These are phyloP conservation scores for Naumovozyma castellii DNA, from an alignment of 805 yeast genomes.

Conservation along the genomic window DNA sequence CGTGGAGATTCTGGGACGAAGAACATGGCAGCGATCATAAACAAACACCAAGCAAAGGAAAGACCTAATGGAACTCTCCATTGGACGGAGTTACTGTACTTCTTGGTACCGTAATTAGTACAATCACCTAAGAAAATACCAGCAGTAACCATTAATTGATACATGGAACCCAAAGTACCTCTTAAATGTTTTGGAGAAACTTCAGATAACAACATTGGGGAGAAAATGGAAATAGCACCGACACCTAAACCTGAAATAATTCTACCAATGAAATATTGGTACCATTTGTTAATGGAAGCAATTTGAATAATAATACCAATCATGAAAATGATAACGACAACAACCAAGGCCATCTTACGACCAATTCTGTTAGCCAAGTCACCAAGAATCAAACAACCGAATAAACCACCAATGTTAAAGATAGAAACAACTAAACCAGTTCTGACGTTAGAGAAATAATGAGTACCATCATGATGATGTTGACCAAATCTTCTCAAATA, in stretches of 20 bases:
- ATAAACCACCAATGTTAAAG: constrained; percentile 65
- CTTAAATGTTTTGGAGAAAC: constrained; percentile 37
- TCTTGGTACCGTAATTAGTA: constrained; percentile 49
- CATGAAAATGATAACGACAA: constrained; percentile 41
- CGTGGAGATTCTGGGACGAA: constrained; percentile 71
- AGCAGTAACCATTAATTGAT: constrained; percentile 60
- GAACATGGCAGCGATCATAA: constrained; percentile 31
- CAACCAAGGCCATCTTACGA: constrained; percentile 52
- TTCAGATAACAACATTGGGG: constrained; percentile 57
- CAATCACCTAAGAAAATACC: constrained; percentile 75
- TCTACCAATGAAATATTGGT: constrained; percentile 56
- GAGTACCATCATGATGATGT: constrained; percentile 31
- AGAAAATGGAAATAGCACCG: constrained; percentile 67
- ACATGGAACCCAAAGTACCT: constrained; percentile 62
- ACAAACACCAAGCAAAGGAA: constrained; percentile 38
- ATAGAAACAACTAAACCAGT: constrained; percentile 48
- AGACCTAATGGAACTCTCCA: constrained; percentile 69
- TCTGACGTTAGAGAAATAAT: constrained; percentile 38
- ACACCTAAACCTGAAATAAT: constrained; percentile 66
- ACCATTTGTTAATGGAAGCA: constrained; percentile 43
- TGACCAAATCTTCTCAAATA: constrained; percentile 49
- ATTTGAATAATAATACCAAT: constrained; percentile 62
- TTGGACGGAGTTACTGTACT: constrained; percentile 37
- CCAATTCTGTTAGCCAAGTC: constrained; percentile 64
- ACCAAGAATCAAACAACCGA: constrained; percentile 52